Evolutionary conservation across 2,329 filamentous ascomycete species (phyloP).

Genomic region (Beauveria sp.): DNA sequence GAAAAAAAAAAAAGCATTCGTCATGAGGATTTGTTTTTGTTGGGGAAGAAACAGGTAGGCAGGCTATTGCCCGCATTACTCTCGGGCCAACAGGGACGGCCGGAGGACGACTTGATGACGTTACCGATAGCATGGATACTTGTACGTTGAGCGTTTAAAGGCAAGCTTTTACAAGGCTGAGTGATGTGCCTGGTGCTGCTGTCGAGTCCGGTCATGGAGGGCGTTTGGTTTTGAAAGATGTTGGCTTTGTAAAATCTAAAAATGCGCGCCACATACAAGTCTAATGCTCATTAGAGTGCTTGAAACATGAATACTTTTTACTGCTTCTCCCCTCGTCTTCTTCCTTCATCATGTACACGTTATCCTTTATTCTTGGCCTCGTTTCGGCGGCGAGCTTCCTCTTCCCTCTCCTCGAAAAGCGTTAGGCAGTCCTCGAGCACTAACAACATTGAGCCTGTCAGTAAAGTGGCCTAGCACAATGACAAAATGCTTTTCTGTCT

Average conservation of each 20-base stretch:
- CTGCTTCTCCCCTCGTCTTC: background rate
- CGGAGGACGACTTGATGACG: too few species aligned
- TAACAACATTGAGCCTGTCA: conserved; percentile 11
- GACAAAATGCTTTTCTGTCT: background rate
- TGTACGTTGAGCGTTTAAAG: too few species aligned
- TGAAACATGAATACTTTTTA: background rate
- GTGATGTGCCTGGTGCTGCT: too few species aligned
- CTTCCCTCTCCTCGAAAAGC: conserved; percentile 31
- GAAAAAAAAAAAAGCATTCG: too few species aligned
- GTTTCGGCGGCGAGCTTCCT: background rate
- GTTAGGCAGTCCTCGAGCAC: conserved; percentile 36
- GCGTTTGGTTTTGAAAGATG: background rate
- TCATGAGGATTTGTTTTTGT: too few species aligned
- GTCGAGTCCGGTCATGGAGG: too few species aligned
- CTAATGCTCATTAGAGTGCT: background rate
- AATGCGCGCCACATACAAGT: background rate
- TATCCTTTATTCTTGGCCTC: background rate
- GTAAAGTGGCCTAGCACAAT: background rate
- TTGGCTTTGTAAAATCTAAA: background rate
- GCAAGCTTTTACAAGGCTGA: too few species aligned
- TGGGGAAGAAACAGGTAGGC: too few species aligned
- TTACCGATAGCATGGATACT: too few species aligned
- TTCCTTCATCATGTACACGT: background rate
- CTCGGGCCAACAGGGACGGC: too few species aligned
- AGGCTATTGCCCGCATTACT: too few species aligned